Base-by-base conservation (phyloP, 768 basidiomycete genomes). In the Fistulinella prunicolor region DNA sequence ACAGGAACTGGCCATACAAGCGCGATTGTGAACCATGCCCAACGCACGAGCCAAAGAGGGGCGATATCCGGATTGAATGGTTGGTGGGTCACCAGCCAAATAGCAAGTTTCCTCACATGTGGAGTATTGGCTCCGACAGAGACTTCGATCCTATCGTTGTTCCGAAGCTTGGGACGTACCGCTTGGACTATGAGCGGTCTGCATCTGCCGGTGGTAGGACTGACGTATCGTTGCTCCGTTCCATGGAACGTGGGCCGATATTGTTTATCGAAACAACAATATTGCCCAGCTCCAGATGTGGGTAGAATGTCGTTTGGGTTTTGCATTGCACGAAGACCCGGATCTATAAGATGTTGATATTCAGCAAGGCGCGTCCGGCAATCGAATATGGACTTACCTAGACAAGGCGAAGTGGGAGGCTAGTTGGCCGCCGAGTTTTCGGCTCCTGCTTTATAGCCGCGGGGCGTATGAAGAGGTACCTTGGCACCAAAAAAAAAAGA, bases 131-230 rank as follows among this genome's bases (percentile, higher is more conserved):
- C 38, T 19, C 30, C 46, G n/a, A 63, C 24, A 0, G 1, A 0
- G 5, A 28, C 9, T 22, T 63, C 54, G 10, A 4, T 28, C 7
- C 44, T 13, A 6, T 29, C 28, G 1, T 5, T 9, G 12, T 8
- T 14, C 5, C 8, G 16, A 19, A 0, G 2, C 1, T 24, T 39
- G 8, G 62, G 58, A n/a, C 51, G 48, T 21, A 63, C 50, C 19
- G 55, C 62, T 35, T 66, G 62, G n/a, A 66, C 50, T 10, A 21
- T 0, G 19, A 66, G 61, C 12, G 19, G 46, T 38, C 19, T 65
- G 37, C 64, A 63, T 38, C 21, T 64, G 17, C 61, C 64, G 5
- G 49, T 55, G 19, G 47, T 38, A 9, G 58, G 44, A 20, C 61
- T 65, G 46, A 63, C 49, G 16, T 63, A 63, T 46, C 61, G 50